A percentile compares a stretch with the other conserved stretches of the same genome.
Conservation (phyloP, 2,329 filamentous ascomycete genomes). For the Aspergillus fumigatiaffinis region DNA sequence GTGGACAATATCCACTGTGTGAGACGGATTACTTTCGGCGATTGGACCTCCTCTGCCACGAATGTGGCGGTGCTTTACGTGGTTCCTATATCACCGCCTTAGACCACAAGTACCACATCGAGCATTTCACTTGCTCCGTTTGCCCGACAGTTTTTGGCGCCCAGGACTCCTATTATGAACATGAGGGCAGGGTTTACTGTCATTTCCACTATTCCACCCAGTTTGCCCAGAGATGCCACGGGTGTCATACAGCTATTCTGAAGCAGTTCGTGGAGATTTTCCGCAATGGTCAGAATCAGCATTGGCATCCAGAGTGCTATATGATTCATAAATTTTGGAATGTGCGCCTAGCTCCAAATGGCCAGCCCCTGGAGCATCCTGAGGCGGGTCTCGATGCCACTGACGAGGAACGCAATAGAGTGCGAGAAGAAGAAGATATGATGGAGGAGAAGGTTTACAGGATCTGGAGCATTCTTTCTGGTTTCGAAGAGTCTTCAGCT, state of each 20-base stretch:
- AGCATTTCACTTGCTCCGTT: slow-evolving; percentile 97
- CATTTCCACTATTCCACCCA: slow-evolving; percentile 98
- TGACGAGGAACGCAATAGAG: slow-evolving; percentile 66
- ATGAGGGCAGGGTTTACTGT: slow-evolving; percentile 93
- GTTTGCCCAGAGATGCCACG: slow-evolving; percentile 93
- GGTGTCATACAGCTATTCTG: slow-evolving; percentile 92
- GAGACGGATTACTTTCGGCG: slow-evolving; percentile 97
- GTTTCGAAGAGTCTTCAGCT: slow-evolving; percentile 95
- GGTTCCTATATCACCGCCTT: slow-evolving; percentile 98
- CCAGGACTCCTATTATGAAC: slow-evolving; percentile 98
- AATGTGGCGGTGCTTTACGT: slow-evolving; percentile 86
- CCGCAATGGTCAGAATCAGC: slow-evolving; percentile 94
- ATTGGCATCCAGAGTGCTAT: slow-evolving; percentile 99
- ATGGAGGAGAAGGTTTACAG: slow-evolving; percentile 98
- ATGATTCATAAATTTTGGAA: slow-evolving; percentile 99
- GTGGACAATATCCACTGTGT: slow-evolving; percentile 84
- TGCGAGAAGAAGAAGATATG: slow-evolving; percentile 81
- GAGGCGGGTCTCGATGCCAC: slow-evolving; percentile 54
- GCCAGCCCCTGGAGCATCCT: slow-evolving; percentile 46
- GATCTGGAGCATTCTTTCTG: slow-evolving; percentile 96
- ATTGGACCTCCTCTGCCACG: slow-evolving; percentile 83
- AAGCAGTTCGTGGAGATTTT: slow-evolving; percentile 99
- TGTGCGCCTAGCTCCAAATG: slow-evolving; percentile 70
- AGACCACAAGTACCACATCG: slow-evolving; percentile 97
- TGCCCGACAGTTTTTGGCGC: slow-evolving; percentile 98